Percentiles rank a stretch among this genome's conserved stretches.
phyloP scores from a whole-genome alignment of 306 rosid genomes.

The Nissolia schottii region DNA sequence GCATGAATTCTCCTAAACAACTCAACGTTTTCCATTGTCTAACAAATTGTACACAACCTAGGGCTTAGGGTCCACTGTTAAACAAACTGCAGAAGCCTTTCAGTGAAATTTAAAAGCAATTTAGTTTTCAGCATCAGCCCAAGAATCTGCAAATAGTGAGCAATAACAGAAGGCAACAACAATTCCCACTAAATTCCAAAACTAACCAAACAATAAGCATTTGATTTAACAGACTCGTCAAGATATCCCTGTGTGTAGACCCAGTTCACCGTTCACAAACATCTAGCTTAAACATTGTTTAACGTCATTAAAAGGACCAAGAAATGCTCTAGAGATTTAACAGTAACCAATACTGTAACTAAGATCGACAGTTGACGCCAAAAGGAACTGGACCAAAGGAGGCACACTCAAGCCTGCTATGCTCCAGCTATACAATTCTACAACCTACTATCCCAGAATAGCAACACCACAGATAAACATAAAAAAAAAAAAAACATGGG shows the following conservation, averaged over 20 bases:
- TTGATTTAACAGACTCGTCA: slow-evolving; percentile 43
- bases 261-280: too few species aligned
- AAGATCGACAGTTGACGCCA: slow-evolving; percentile 40
- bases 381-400: slow-evolving; percentile 43
- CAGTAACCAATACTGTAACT: slow-evolving; percentile 44
- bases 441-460: background rate
- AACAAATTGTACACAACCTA: slow-evolving; percentile 39
- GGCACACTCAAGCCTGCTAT: slow-evolving; percentile 25
- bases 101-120: slow-evolving; percentile 27
- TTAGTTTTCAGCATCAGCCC: slow-evolving; percentile 50
- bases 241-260: too few species aligned
- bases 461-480: background rate
- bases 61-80: slow-evolving; percentile 43
- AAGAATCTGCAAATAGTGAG: slow-evolving; percentile 46
- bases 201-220: slow-evolving; percentile 43
- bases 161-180: slow-evolving; percentile 38
- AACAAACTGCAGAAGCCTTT: slow-evolving; percentile 44
- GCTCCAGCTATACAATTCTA: background rate
- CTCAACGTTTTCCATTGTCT: slow-evolving; percentile 43
- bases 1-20: slow-evolving; percentile 28
- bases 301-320: too few species aligned
- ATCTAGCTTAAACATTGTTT: too few species aligned
- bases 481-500: too few species aligned
- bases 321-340: slow-evolving; percentile 41
- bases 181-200: slow-evolving; percentile 44